Evolutionary conservation across 768 basidiomycete species (phyloP).

Genomic region (Sporobolomyces pararoseus): DNA sequence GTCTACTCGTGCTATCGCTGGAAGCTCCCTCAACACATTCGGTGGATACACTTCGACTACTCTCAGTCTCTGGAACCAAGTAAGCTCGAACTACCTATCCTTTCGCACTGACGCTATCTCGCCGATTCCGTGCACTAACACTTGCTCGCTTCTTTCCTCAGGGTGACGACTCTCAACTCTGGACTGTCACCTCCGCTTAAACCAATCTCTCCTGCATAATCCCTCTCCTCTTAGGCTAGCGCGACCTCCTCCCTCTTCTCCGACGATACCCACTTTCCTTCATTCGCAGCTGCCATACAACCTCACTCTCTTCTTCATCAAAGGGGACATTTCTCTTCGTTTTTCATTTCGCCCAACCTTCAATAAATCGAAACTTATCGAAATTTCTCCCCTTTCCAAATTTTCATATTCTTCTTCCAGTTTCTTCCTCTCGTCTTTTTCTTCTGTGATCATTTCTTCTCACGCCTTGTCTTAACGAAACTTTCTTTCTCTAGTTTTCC

Average conservation of each 20-base stretch:
- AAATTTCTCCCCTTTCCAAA: too few relatives aligned
- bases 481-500: too few relatives aligned
- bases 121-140: background rate
- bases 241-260: conserved; percentile 4
- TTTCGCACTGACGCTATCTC: too few relatives aligned
- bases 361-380: too few relatives aligned
- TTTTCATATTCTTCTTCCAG: too few relatives aligned
- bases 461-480: too few relatives aligned
- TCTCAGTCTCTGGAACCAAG: conserved; percentile 24
- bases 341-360: too few relatives aligned
- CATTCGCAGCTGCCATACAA: background rate
- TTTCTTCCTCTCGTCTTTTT: too few relatives aligned
- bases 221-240: background rate
- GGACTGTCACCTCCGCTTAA: conserved; percentile 31
- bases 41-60: conserved; percentile 33
- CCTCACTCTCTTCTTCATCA: background rate
- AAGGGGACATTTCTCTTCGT: too few relatives aligned
- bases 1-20: conserved; percentile 30
- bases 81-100: background rate
- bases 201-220: background rate
- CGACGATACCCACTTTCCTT: background rate
- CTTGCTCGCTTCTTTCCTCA: background rate
- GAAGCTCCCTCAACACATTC: conserved; percentile 1
- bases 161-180: conserved; percentile 24
- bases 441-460: too few relatives aligned